These are phyloP conservation scores for Debaryomyces sp. DNA, from an alignment of 1,139 yeast genomes.

Conservation along the genomic window DNA sequence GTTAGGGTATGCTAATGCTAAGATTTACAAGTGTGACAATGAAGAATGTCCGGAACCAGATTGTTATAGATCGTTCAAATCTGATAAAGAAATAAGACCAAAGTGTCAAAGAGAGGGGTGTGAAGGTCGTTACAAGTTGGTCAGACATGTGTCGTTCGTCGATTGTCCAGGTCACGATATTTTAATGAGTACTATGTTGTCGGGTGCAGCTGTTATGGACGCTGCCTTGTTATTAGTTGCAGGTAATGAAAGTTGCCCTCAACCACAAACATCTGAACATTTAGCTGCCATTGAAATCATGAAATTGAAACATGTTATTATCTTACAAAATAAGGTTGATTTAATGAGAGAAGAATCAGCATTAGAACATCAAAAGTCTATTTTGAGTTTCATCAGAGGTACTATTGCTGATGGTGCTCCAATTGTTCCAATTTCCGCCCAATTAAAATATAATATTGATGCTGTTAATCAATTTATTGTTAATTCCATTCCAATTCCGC, in stretches of 20 bases:
- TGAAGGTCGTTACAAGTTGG: conserved; percentile 79
- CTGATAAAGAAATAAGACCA: conserved; percentile 93
- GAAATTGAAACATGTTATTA: conserved; percentile 96
- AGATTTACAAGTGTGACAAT: conserved; percentile 91
- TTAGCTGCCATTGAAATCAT: conserved; percentile 99
- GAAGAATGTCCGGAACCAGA: conserved; percentile 91
- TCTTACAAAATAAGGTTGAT: conserved; percentile 97
- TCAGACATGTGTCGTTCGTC: conserved; percentile 97
- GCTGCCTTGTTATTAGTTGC: conserved; percentile 96
- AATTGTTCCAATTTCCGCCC: conserved; percentile 98
- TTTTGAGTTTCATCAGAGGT: conserved; percentile 90
- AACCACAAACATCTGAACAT: conserved; percentile 99
- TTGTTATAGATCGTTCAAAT: conserved; percentile 90
- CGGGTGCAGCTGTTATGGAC: conserved; percentile 99
- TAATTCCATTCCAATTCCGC: conserved; percentile 93
- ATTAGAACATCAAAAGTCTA: conserved; percentile 90
- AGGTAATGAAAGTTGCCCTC: conserved; percentile 99
- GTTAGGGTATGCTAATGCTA: conserved; percentile 98
- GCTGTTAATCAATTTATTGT: conserved; percentile 98
- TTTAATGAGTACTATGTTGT: conserved; percentile 99
- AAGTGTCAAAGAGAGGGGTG: conserved; percentile 87
- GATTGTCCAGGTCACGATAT: conserved; percentile 99
- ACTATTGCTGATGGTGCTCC: conserved; percentile 99
- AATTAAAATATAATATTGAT: conserved; percentile 96
- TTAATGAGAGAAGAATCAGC: conserved; percentile 98